Percentiles rank a stretch among this genome's conserved stretches.
Evolutionary conservation across 163 green algal genomes (phyloP).

Genomic region (Coccomyxa subellipsoidea): DNA sequence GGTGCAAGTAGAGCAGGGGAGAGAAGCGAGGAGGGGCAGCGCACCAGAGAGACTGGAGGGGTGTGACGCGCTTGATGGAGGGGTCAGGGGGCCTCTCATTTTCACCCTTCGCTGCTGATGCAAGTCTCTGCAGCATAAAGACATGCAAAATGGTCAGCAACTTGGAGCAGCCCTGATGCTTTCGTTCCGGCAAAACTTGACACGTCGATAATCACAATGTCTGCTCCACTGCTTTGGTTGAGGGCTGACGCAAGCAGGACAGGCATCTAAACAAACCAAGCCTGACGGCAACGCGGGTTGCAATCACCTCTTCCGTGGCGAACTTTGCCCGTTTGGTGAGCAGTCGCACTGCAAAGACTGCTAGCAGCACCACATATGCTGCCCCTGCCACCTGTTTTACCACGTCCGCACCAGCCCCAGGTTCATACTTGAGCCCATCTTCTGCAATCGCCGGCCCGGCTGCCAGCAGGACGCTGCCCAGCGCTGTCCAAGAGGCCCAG

Average conservation of each 20-base stretch:
- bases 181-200: too few species aligned
- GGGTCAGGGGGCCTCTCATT: neutral
- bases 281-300: too few species aligned
- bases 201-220: too few species aligned
- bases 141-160: too few species aligned
- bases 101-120: neutral
- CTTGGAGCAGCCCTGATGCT: too few species aligned
- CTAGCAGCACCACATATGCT: slow-evolving; percentile 61
- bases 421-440: slow-evolving; percentile 47
- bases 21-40: slow-evolving; percentile 1
- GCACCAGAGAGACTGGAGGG: slow-evolving; percentile 50
- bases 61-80: slow-evolving; percentile 22
- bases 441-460: slow-evolving; percentile 1
- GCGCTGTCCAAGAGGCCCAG: neutral
- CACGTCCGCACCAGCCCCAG: slow-evolving; percentile 46
- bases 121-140: neutral
- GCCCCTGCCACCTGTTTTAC: slow-evolving; percentile 64
- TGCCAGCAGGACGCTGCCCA: neutral
- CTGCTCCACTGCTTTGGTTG: too few species aligned
- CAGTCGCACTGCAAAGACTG: slow-evolving; percentile 63
- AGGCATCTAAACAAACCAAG: neutral
- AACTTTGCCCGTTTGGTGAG: slow-evolving; percentile 53
- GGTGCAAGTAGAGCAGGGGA: neutral
- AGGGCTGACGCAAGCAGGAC: neutral
- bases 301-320: slow-evolving; percentile 46